Percentiles rank a stretch among this genome's conserved stretches.
Evolutionary conservation across 306 rosid genomes (phyloP).

Genomic region (cucumber (Cucumis sativus)): DNA sequence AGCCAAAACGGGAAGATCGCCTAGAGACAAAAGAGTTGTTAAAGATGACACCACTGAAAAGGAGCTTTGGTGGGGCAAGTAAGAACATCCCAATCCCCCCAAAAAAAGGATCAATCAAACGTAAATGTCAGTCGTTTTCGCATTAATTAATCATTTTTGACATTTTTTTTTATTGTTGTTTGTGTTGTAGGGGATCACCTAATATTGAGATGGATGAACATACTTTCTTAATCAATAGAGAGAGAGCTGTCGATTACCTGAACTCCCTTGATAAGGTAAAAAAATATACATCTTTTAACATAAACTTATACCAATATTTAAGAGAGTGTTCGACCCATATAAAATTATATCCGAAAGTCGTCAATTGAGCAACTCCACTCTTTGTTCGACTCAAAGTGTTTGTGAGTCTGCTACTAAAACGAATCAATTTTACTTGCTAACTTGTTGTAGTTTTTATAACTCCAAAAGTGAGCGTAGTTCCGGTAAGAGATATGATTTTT

Average conservation of each 20-base stretch:
- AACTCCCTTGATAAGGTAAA: slow-evolving; percentile 77
- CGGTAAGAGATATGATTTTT: too few relatives aligned
- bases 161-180: neutral
- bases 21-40: slow-evolving; percentile 80
- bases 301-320: too few relatives aligned
- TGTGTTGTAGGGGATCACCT: slow-evolving; percentile 56
- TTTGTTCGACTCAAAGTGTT: too few relatives aligned
- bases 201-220: slow-evolving; percentile 95
- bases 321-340: too few relatives aligned
- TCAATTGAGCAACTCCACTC: too few relatives aligned
- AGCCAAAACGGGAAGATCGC: slow-evolving; percentile 90
- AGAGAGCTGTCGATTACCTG: slow-evolving; percentile 86
- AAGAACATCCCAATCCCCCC: slow-evolving; percentile 3
- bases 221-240: slow-evolving; percentile 73
- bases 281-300: too few relatives aligned
- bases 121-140: neutral
- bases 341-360: too few relatives aligned
- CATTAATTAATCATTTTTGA: neutral
- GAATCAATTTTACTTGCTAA: too few relatives aligned
- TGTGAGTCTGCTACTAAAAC: too few relatives aligned
- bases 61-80: slow-evolving; percentile 99
- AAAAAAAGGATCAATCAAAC: neutral
- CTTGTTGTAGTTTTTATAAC: too few relatives aligned
- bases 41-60: slow-evolving; percentile 45
- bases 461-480: too few relatives aligned